Evolutionary conservation across 805 yeast genomes (phyloP).

Genomic region (Saccharomycopsis malanga): DNA sequence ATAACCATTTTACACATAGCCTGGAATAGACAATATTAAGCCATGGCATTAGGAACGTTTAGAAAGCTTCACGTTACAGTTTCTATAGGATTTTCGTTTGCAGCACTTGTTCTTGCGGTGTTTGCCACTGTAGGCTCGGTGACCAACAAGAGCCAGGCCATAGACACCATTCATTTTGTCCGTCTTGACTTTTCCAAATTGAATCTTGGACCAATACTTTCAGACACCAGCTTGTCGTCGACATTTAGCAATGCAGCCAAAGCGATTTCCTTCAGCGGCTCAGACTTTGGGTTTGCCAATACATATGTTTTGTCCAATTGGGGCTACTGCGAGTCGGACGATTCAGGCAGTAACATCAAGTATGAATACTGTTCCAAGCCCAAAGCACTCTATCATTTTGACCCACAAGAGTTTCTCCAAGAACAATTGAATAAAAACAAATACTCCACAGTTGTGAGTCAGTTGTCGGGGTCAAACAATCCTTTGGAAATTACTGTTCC

Average conservation of each 20-base stretch:
- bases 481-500: constrained; percentile 41
- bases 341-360: constrained; percentile 25
- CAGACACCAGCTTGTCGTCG: constrained; percentile 20
- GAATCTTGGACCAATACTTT: constrained; percentile 23
- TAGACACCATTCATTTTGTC: constrained; percentile 41
- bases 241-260: constrained; percentile 21
- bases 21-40: neutral
- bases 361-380: constrained; percentile 47
- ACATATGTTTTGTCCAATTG: constrained; percentile 52
- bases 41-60: constrained; percentile 16
- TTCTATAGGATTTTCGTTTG: constrained; percentile 31
- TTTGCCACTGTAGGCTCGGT: constrained; percentile 47
- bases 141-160: constrained; percentile 34
- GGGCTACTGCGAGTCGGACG: constrained; percentile 52
- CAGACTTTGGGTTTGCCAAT: constrained; percentile 36
- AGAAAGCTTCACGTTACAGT: constrained; percentile 26
- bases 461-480: constrained; percentile 24
- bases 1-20: no score
- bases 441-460: constrained; percentile 23
- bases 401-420: constrained; percentile 37
- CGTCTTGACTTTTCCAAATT: constrained; percentile 38
- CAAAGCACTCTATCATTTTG: constrained; percentile 47
- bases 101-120: constrained; percentile 40
- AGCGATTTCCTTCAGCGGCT: constrained; percentile 11
- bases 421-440: constrained; percentile 24